Evolutionary conservation across 1,284 basidiomycete species (phyloP).

Genomic region (Lentinula novae-zelandiae): DNA sequence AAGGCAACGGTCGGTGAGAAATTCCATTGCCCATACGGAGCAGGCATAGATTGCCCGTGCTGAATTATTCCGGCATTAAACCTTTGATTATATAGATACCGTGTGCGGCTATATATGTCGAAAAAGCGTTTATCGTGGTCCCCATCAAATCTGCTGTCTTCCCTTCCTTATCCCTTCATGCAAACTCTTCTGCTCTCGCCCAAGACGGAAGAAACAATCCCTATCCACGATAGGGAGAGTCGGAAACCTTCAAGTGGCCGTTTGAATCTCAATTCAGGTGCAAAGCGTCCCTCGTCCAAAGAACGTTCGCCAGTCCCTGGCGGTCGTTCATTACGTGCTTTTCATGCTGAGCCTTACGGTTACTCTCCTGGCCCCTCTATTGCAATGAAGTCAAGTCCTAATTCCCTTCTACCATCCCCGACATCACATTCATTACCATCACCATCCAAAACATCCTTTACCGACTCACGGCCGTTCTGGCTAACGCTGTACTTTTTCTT

Average conservation of each 20-base stretch:
- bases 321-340: conserved; percentile 17
- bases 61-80: not conserved
- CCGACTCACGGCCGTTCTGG: conserved; percentile 46
- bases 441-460: conserved; percentile 7
- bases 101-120: not conserved
- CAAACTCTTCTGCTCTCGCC: conserved; percentile 13
- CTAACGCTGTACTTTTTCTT: conserved; percentile 81
- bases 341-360: conserved; percentile 21
- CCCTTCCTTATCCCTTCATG: conserved; percentile 11
- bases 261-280: conserved; percentile 1
- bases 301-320: conserved; percentile 3
- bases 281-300: not conserved
- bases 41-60: not conserved
- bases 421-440: conserved; percentile 5
- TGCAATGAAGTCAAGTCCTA: conserved; percentile 1
- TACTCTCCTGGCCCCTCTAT: conserved; percentile 5
- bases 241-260: conserved; percentile 2
- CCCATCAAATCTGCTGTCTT: not conserved
- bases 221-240: conserved; percentile 13
- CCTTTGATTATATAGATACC: not conserved
- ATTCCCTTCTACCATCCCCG: conserved; percentile 7
- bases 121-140: not conserved
- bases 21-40: not conserved
- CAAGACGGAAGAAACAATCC: conserved; percentile 11
- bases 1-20: not conserved